A percentile compares a stretch with the other conserved stretches of the same genome.
Evolutionary conservation across 1,284 basidiomycete genomes (phyloP).

Genomic region (Apiotrichum montevideense): DNA sequence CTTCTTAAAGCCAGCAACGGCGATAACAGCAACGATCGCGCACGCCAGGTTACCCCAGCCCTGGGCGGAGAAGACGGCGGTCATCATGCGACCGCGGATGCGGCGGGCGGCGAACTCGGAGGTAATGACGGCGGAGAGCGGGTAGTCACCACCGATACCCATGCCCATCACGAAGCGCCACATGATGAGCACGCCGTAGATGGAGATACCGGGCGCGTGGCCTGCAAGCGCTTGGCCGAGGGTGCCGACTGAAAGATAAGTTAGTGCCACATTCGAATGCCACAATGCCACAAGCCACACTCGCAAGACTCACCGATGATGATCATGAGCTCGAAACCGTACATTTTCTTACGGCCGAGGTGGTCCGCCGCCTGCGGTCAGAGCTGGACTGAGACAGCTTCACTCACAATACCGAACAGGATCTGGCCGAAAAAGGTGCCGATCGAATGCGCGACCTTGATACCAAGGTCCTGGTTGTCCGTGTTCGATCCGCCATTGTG

Average conservation of each 20-base stretch:
- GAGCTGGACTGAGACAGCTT: neutral
- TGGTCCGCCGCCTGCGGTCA: slow-evolving; percentile 42
- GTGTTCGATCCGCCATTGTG: slow-evolving; percentile 49
- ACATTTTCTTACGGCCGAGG: slow-evolving; percentile 50
- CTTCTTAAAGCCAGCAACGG: slow-evolving; percentile 63
- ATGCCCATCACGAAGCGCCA: slow-evolving; percentile 58
- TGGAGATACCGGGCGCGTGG: slow-evolving; percentile 56
- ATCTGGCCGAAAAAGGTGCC: slow-evolving; percentile 51
- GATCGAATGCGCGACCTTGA: slow-evolving; percentile 59
- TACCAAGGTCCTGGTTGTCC: slow-evolving; percentile 59
- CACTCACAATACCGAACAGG: slow-evolving; percentile 44
- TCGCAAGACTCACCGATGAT: slow-evolving; percentile 8
- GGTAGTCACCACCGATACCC: slow-evolving; percentile 62
- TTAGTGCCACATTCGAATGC: neutral
- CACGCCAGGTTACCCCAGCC: slow-evolving; percentile 57
- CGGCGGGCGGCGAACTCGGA: slow-evolving; percentile 68
- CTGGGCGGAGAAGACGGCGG: slow-evolving; percentile 51
- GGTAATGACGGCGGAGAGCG: slow-evolving; percentile 52
- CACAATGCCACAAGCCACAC: neutral
- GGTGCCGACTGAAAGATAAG: slow-evolving; percentile 28
- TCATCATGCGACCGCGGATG: slow-evolving; percentile 55
- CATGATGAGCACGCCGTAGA: slow-evolving; percentile 66
- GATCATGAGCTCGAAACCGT: slow-evolving; percentile 47
- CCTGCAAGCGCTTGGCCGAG: slow-evolving; percentile 54
- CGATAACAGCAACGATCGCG: slow-evolving; percentile 62